Percentiles rank a stretch among this genome's conserved stretches.
Evolutionary conservation across 2,329 filamentous ascomycete genomes (phyloP).

Genomic region (Stagonosporopsis cucurbitacearum): DNA sequence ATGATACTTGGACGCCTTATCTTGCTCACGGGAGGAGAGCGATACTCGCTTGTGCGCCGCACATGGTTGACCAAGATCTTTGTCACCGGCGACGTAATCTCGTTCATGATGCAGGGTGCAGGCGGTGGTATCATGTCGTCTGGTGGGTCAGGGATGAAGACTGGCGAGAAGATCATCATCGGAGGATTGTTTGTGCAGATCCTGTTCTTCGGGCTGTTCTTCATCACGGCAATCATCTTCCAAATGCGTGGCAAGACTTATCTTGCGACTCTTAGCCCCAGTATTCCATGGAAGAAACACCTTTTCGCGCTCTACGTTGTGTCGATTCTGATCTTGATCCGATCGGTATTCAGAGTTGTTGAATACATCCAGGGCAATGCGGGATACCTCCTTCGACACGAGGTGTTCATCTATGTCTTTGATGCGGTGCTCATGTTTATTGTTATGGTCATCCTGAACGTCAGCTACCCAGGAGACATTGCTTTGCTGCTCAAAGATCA

Average conservation of each 20-base stretch:
- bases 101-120: constrained; percentile 51
- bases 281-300: constrained; percentile 41
- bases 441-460: constrained; percentile 51
- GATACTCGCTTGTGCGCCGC: constrained; percentile 48
- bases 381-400: constrained; percentile 53
- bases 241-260: constrained; percentile 14
- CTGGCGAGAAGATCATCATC: constrained; percentile 54
- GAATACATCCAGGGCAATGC: constrained; percentile 57
- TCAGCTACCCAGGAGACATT: constrained; percentile 45
- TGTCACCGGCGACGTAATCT: constrained; percentile 54
- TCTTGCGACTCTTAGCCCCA: neutral
- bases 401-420: constrained; percentile 55
- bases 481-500: constrained; percentile 11
- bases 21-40: constrained; percentile 47
- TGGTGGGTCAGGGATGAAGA: constrained; percentile 34
- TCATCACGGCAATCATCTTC: constrained; percentile 31
- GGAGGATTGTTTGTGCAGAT: constrained; percentile 57
- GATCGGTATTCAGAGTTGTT: constrained; percentile 57
- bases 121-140: constrained; percentile 49
- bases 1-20: constrained; percentile 58
- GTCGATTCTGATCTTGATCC: constrained; percentile 56
- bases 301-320: constrained; percentile 54
- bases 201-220: constrained; percentile 57
- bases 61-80: constrained; percentile 56
- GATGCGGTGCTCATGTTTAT: constrained; percentile 54